Base-by-base conservation (phyloP, 805 yeast species). In the Candida krabiensis region DNA sequence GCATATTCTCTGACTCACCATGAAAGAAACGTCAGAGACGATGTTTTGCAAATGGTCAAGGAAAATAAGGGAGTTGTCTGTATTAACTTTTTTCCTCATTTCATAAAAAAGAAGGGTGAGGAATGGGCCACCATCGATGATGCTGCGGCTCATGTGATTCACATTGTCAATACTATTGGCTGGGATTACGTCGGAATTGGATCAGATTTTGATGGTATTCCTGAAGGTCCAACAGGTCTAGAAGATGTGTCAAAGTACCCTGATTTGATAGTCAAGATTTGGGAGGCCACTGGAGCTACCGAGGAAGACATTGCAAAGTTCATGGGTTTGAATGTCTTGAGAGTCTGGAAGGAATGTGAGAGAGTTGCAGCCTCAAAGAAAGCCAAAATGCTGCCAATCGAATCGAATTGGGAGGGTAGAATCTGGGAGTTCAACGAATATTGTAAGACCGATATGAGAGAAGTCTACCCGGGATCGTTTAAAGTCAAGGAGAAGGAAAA, bases 201-300 rank as follows among this genome's bases (percentile, higher is more conserved):
- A 1, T 64, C 71, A 2, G 80, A 74, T 51, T 73, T 71, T 46
- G 79, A 75, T 47, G 79, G 79, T n/a, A 73, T 73, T 28, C 70
- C 70, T 4, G 50, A 50, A 5, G 75, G 71, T 4, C 79, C 79
- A 2, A 49, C 40, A 9, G 79, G 77, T 0, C 52, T 75, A 19
- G 79, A 73, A 46, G 79, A 73, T 47, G 79, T 73, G 1, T 70
- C 77, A n/a, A 73, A 73, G 49, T 74, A 71, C 44, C 79, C 79
- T 0, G 77, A 71, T 29, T 56, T 75, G 33, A 75, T 53, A 68
- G 50, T 71, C 34, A 63, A 60, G 41, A 56, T 49, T 21, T 51
- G 56, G 51, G 50, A 49, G 30, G 44, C 40, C 7, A 35, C 52
- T 3, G 63, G 63, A 9, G 76, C 77, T 2, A 52, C 69, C 2